Conservation (phyloP, 148 eudicot species). For the Rhododendron simsii region DNA sequence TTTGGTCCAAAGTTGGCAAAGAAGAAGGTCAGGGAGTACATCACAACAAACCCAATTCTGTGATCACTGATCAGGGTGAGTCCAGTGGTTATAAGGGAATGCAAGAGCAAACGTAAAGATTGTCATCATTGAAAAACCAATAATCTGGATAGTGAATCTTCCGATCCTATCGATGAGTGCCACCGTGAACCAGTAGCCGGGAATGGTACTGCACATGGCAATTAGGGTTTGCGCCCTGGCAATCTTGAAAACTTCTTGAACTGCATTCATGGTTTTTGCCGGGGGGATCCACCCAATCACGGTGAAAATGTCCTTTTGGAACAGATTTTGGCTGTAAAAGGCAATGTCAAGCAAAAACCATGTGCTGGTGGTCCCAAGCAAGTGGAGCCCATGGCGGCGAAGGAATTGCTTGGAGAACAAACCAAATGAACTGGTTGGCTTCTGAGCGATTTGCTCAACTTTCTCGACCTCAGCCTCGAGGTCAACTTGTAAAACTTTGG, state of each 20-base stretch:
- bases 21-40: conserved; percentile 33
- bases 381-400: conserved; percentile 28
- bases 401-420: conserved; percentile 23
- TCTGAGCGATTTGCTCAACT: conserved; percentile 7
- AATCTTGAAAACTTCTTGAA: conserved; percentile 29
- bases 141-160: conserved; percentile 25
- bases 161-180: conserved; percentile 25
- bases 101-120: conserved; percentile 31
- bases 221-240: conserved; percentile 35
- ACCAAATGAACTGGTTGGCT: conserved; percentile 3
- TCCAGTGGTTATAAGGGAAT: conserved; percentile 33
- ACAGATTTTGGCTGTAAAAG: conserved; percentile 23
- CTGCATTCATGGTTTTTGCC: conserved; percentile 28
- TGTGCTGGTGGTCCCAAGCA: conserved; percentile 25
- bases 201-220: conserved; percentile 33
- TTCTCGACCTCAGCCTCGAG: conserved; percentile 23
- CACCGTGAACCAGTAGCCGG: conserved; percentile 38
- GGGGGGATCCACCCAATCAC: conserved; percentile 32
- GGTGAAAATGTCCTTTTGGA: conserved; percentile 31
- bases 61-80: conserved; percentile 14
- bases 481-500: conserved; percentile 22
- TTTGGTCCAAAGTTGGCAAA: conserved; percentile 36
- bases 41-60: conserved; percentile 23
- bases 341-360: conserved; percentile 20
- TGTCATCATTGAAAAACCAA: conserved; percentile 32